These are phyloP conservation scores for Globisporangium nodosum DNA, from an alignment of 352 stramenopile species.

Conservation along the genomic window DNA sequence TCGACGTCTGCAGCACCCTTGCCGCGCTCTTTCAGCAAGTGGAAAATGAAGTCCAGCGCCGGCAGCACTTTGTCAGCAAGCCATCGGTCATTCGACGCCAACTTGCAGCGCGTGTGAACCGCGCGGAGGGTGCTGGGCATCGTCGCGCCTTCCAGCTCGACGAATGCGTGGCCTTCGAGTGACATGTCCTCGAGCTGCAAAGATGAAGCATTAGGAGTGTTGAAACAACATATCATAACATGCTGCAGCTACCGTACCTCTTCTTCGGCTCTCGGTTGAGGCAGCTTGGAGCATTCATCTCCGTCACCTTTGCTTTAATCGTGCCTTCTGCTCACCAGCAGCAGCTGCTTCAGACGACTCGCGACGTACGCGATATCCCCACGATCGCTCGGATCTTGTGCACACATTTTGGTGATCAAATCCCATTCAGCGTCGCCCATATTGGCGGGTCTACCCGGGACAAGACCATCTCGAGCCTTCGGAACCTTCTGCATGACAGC, in stretches of 20 bases:
- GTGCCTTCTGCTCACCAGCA: neutral
- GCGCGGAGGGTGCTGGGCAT: neutral
- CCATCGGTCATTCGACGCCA: neutral
- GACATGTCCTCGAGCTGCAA: neutral
- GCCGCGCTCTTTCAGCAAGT: neutral
- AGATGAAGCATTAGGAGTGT: neutral
- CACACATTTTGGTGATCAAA: constrained; percentile 4
- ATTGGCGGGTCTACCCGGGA: neutral
- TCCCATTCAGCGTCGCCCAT: constrained; percentile 3
- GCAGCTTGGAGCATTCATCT: no score
- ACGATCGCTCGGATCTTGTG: neutral
- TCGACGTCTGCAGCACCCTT: neutral
- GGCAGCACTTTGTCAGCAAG: neutral
- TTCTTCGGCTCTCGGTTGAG: no score
- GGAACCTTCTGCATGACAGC: neutral
- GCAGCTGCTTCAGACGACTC: neutral
- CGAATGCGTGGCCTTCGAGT: neutral
- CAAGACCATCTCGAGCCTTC: neutral
- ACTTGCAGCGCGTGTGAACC: neutral
- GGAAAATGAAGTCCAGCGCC: constrained; percentile 1
- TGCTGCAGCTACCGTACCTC: no score
- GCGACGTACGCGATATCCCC: constrained; percentile 2
- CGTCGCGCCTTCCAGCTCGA: neutral
- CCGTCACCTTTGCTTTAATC: neutral
- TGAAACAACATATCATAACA: no score